A percentile compares a stretch with the other conserved stretches of the same genome.
phyloP scores from a whole-genome alignment of 768 basidiomycete genomes.

The Tylopilus subfusipes region DNA sequence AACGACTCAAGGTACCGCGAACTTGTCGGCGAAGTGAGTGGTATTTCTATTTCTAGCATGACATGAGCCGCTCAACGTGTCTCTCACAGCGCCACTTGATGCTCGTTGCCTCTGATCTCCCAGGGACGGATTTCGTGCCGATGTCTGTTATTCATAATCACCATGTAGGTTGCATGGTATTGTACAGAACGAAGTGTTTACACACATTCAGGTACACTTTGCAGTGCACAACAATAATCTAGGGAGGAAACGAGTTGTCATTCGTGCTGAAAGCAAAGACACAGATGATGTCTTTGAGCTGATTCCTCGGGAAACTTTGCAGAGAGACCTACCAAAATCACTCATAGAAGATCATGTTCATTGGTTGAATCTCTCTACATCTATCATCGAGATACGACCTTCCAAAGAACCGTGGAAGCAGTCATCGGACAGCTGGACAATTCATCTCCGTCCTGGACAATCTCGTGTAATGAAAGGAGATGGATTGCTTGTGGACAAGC shows the following conservation, averaged over 20 bases:
- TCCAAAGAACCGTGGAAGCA: too few species aligned
- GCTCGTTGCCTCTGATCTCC: too few species aligned
- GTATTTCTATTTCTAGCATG: not conserved
- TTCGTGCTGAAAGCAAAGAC: not conserved
- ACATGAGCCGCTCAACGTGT: too few species aligned
- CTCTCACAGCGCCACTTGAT: too few species aligned
- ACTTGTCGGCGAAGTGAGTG: constrained; percentile 22
- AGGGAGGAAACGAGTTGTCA: constrained; percentile 4
- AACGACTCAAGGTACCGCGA: constrained; percentile 18
- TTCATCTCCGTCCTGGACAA: too few species aligned
- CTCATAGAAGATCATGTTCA: not conserved
- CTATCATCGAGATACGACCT: too few species aligned
- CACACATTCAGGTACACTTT: constrained; percentile 20
- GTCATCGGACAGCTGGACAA: too few species aligned
- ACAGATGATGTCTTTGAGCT: not conserved
- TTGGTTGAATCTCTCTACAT: too few species aligned
- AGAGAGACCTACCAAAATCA: not conserved
- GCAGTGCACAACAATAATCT: not conserved
- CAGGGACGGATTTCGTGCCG: constrained; percentile 25
- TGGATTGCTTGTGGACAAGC: not conserved
- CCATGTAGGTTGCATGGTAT: too few species aligned
- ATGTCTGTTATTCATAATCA: too few species aligned
- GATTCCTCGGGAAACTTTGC: not conserved
- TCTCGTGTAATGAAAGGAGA: too few species aligned
- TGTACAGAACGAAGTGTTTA: too few species aligned